Percentiles rank a stretch among this genome's conserved stretches.
phyloP scores from a whole-genome alignment of 352 stramenopile species.

The Poterioochromonas sp. region DNA sequence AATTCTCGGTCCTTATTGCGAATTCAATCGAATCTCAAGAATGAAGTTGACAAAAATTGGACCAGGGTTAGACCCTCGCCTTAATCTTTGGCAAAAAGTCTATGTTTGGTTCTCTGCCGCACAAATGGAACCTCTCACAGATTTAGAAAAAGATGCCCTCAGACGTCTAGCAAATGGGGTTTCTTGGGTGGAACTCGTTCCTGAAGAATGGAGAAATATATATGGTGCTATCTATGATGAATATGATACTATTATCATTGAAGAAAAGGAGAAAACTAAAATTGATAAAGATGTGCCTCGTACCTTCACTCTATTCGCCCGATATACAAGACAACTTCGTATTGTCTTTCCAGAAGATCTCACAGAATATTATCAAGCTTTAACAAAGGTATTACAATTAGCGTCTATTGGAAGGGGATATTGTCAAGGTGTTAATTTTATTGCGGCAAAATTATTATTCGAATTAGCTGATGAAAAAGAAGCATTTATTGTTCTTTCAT shows the following conservation, averaged over 20 bases:
- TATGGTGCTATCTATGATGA: constrained; percentile 10
- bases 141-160: neutral
- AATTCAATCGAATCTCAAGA: no score
- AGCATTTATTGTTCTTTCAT: neutral
- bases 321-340: neutral
- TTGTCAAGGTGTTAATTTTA: constrained; percentile 28
- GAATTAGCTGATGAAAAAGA: neutral
- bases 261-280: neutral
- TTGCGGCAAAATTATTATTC: constrained; percentile 14
- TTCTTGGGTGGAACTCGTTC: constrained; percentile 2
- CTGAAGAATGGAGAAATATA: constrained; percentile 10
- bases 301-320: constrained; percentile 11
- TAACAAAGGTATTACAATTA: neutral
- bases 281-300: constrained; percentile 28
- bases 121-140: neutral
- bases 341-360: neutral
- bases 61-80: neutral
- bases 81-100: neutral
- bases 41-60: constrained; percentile 11
- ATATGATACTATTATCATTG: neutral
- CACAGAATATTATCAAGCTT: neutral
- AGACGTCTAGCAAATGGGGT: neutral
- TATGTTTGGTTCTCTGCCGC: no score
- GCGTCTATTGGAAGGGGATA: neutral
- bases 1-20: no score